Percentiles rank a stretch among this genome's conserved stretches.
Evolutionary conservation across 2,329 filamentous ascomycete species (phyloP).

Genomic region (Colletotrichum musicola): DNA sequence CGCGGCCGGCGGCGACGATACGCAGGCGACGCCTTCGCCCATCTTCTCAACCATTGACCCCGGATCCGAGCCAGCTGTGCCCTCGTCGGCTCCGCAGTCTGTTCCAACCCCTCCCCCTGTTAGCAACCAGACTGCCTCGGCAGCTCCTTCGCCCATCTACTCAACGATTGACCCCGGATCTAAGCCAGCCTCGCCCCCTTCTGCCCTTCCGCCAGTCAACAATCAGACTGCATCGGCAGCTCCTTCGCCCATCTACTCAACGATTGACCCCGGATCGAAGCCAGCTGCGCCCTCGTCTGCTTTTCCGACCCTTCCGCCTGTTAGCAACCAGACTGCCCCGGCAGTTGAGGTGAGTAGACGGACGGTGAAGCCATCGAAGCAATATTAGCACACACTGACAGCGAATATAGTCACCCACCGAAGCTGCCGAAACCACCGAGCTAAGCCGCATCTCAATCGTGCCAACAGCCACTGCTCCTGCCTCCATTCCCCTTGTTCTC

Average conservation of each 20-base stretch:
- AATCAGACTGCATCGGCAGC: not conserved
- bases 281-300: not conserved
- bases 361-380: too few species aligned
- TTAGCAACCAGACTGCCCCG: conserved; percentile 13
- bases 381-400: not conserved
- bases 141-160: conserved; percentile 5
- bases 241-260: conserved; percentile 12
- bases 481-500: conserved; percentile 2
- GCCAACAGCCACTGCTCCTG: conserved; percentile 26
- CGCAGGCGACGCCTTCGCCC: conserved; percentile 2
- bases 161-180: not conserved
- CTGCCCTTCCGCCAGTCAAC: not conserved
- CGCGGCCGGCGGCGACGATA: not conserved
- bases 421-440: not conserved
- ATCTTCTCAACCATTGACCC: conserved; percentile 18
- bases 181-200: not conserved
- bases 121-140: not conserved
- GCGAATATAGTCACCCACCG: not conserved
- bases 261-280: not conserved
- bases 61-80: not conserved
- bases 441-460: conserved; percentile 29
- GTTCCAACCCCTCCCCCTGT: not conserved
- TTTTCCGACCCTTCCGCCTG: conserved; percentile 10
- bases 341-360: not conserved
- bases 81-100: not conserved